Evolutionary conservation across 1,284 basidiomycete genomes (phyloP), one percentile per base, ranked within the genome.

Genomic region (Cryptococcus sp.): DNA sequence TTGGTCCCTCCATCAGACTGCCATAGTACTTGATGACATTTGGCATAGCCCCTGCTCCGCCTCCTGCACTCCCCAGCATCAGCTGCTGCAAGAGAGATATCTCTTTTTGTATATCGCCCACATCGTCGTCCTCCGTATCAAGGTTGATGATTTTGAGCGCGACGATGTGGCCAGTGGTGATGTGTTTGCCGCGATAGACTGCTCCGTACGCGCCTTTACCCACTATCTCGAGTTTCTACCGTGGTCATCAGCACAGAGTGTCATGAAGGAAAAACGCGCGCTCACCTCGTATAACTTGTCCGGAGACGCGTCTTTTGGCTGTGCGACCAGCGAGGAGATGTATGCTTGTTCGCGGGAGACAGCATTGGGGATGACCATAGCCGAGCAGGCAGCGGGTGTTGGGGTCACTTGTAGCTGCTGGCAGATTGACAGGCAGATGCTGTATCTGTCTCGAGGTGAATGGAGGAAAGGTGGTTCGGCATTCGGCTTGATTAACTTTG

Each of bases 121-220:
- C 93, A 77, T 99, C 96, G 78, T 97, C 94, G 75, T 94, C 93
- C 54, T 91, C 87, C 17, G 91, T 96, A 80, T 99, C 96, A 63
- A 99, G 87, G 76, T 99, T 93, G 81, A 99, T 97, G 74, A 99
- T 95, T 81, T 99, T 97, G 80, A 97, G 87, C 16, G 93, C 94
- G 17, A 97, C 91, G 51, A 93, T 84, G 54, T 91, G 89, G 17
- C 91, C 89, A 0, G 90, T 88, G 1, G 87, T 84, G 47, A 90
- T 83, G 68, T 96, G 90, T 57, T 87, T 81, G n/a, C 91, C 93
- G 74, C 90, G 91, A 81, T 94, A 91, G n/a, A 97, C 93, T 8
- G 91, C 91, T 51, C 93, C 93, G 79, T 94, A 96, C 6, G 92
- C 91, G 61, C 93, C 93, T 79, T 92, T 93, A n/a, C 93, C 93